Base-by-base conservation (phyloP, 2,329 filamentous ascomycete genomes). In the Podosphaera xanthii region DNA sequence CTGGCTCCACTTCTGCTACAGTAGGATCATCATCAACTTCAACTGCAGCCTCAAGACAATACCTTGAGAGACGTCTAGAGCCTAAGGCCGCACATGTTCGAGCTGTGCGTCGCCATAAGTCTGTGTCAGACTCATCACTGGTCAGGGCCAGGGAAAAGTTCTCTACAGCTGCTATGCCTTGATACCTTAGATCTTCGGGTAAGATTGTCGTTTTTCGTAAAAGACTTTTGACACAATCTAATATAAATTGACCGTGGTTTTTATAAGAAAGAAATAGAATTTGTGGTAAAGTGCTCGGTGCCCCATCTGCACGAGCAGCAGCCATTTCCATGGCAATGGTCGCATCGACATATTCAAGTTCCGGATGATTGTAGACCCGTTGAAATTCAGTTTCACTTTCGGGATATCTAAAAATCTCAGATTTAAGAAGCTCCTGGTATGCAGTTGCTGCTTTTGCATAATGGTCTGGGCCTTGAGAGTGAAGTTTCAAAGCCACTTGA, bases 201-300 rank as follows among this genome's bases (percentile, higher is more conserved):
- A 69, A 65, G 22, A 76, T 70, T 6, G 71, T 69, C 6, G 69
- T 64, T 3, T 73, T 69, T 54, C 72, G 64, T 22, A 77, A 63
- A 7, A 58, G 76, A 70, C 79, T 73, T 65, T 76, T 82, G 64
- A 84, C 79, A 60, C 73, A 74, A 69, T 98, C 91, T n/a, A 98
- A 75, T 60, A 84, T 75, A 68, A 94, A 96, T 67, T 97, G 87
- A 49, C 89, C 92, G 71, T 91, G 83, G 66, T 97, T 98, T 71
- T 97, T 98, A 75, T 94, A 88, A 0, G 91, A 86, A 6, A 98
- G 78, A 67, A 95, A 96, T 30, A 97, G 77, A 9, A 94, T 89
- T 67, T 96, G 90, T 0, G 87, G 84, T 8, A 97, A 74, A 56
- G 84, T 91, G 67, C 85, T 92, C 14, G 84, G 87, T 1, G 82